Base-by-base conservation (phyloP, 805 yeast genomes). In the Candida michaelii region DNA sequence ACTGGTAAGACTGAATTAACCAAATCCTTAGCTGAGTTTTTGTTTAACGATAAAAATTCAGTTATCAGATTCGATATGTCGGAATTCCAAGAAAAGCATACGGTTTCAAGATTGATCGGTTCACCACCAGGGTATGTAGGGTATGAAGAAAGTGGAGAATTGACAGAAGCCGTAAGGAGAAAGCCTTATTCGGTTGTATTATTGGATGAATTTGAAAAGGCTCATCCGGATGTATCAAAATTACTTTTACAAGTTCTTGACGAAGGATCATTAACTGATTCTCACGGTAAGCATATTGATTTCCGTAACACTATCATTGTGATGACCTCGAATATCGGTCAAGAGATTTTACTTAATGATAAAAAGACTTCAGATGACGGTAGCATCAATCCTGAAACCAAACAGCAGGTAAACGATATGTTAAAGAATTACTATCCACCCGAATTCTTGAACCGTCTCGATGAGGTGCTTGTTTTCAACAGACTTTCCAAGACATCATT, bases 61-160 rank as follows among this genome's bases (percentile, higher is more conserved):
- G 89, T 91, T 27, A 80, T 90, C 17, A 74, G 99, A 53, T 91
- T 91, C 60, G 99, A 91, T 63, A 93, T 93, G 99, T 87, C 96
- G 15, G 99, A 91, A 62, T 91, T 93, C 63, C 98, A 91, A 66
- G 99, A 91, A 60, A 85, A 86, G 60, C 97, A 89, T 64, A 76
- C 96, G 0, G 82, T 93, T 5, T 84, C 96, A 34, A 79, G 97
- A 49, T 75, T 91, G 49, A 89, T 91, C 53, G 99, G 99, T 39
- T 93, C 98, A 0, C 99, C 99, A 4, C 99, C 99, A 23, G 97
- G 98, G 6, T 91, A 91, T 61, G 97, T 91, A 16, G 93, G 97
- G 41, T 90, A 89, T 66, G 99, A 91, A 58, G 93, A 86, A 54
- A 86, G 89, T 59, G 99, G 99, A 39, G 98, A 93, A 64, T 73